phyloP scores from a whole-genome alignment of 179 eudicot genomes.

The Nepenthes alata region DNA sequence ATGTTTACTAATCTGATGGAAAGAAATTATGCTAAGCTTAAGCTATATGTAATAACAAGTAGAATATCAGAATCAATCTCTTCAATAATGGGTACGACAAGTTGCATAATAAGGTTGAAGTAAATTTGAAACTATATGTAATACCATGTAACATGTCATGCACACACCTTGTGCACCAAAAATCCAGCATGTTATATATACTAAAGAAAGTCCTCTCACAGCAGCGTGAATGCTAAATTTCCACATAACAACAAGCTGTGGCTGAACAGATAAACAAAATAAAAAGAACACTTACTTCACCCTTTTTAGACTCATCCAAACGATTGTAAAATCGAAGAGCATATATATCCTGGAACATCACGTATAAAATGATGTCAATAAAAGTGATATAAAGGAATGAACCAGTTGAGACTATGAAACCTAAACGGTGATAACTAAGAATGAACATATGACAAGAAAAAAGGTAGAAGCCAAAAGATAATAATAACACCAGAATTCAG shows the following conservation, averaged over 20 bases:
- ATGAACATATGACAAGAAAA: background rate
- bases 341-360: slow-evolving; percentile 33
- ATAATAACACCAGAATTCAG: background rate
- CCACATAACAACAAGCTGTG: background rate
- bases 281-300: slow-evolving; percentile 51
- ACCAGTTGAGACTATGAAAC: background rate
- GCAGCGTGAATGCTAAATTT: no score
- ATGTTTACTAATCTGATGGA: no score
- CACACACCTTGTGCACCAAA: background rate
- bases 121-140: background rate
- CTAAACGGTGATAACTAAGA: background rate
- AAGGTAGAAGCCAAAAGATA: background rate
- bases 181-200: background rate
- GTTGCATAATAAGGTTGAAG: no score
- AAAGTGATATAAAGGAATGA: background rate
- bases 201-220: no score
- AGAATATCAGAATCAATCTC: no score
- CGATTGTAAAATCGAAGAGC: slow-evolving; percentile 87
- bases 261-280: background rate
- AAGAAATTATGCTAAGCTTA: no score
- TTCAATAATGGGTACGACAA: no score
- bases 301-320: slow-evolving; percentile 78
- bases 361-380: background rate
- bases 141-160: background rate
- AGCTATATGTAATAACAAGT: no score